Evolutionary conservation across 352 stramenopile species (phyloP), one percentile per base, ranked within the genome.

Genomic region (Thalassiosira hispida): DNA sequence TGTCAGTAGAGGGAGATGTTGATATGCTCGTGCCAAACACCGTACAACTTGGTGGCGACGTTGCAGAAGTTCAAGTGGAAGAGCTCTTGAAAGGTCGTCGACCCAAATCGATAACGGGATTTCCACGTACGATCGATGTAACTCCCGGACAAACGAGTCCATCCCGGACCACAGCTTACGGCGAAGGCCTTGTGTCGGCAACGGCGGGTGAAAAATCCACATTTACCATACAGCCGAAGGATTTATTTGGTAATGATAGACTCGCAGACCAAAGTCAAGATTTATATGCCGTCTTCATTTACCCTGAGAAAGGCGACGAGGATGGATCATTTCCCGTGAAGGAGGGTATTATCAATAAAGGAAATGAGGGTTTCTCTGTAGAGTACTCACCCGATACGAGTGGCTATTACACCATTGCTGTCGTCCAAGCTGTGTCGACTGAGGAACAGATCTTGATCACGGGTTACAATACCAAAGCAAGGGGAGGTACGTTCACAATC

Each of bases 181-280:
- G 92, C 16, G 31, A 95, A 49, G 95, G 95, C 6, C 77, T 98
- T 20, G 78, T 96, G 7, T 87, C 95, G 77, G 95, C 95, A 8
- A 94, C 96, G 3, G 95, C 96, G 2, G 96, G 96, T 0, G 86
- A 95, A 16, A 85, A 89, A 1, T 94, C 95, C 0, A 93, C 91
- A 29, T 98, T 98, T 83, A 95, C 88, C 2, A 97, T 98, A 65
- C 96, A 98, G 71, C 91, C 94, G 0, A 96, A 97, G 46, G 96
- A 98, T 57, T 96, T 88, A 3, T 97, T 96, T 76, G 88, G 86
- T 4, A 98, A 98, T 69, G 91, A 95, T 76, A 70, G 77, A 27
- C 70, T 92, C 6, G 33, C 57, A 23, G 38, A 79, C 57, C 76
- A 93, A 75, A 47, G 14, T 25, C 0, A 33, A 31, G 73, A 88